Evolutionary conservation across 1,284 basidiomycete genomes (phyloP).

Genomic region (Jaminaea rosea): DNA sequence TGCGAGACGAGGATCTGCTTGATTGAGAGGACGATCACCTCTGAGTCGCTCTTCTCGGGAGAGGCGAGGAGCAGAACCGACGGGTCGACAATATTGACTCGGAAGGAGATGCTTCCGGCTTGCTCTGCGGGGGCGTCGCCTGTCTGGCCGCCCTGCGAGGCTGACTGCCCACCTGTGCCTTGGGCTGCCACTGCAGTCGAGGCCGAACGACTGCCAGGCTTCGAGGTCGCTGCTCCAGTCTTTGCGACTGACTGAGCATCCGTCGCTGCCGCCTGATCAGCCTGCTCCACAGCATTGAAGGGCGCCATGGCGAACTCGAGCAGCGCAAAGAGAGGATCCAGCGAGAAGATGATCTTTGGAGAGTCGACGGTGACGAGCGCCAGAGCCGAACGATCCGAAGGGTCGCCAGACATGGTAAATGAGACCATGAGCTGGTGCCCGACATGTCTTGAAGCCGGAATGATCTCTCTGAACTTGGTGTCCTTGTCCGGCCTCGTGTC

Average conservation of each 20-base stretch:
- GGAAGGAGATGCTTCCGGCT: slow-evolving; percentile 53
- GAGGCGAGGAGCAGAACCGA: slow-evolving; percentile 82
- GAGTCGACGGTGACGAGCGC: slow-evolving; percentile 84
- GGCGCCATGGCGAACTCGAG: slow-evolving; percentile 73
- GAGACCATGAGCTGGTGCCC: slow-evolving; percentile 91
- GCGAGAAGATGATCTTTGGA: slow-evolving; percentile 83
- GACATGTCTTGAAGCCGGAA: slow-evolving; percentile 79
- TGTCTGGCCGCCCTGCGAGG: neutral
- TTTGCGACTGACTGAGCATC: neutral
- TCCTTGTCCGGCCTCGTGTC: slow-evolving; percentile 69
- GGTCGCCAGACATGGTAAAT: slow-evolving; percentile 63
- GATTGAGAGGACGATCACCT: slow-evolving; percentile 78
- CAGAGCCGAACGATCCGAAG: slow-evolving; percentile 55
- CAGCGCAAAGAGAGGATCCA: slow-evolving; percentile 83
- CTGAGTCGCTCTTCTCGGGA: slow-evolving; percentile 68
- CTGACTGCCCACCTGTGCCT: neutral
- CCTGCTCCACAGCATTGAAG: slow-evolving; percentile 44
- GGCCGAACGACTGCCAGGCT: no score
- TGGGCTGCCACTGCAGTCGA: no score
- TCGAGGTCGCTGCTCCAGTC: neutral
- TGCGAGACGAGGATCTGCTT: slow-evolving; percentile 82
- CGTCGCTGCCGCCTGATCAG: neutral
- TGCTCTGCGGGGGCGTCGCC: neutral
- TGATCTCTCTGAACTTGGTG: slow-evolving; percentile 86
- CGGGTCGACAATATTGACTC: slow-evolving; percentile 83